Base-by-base conservation (phyloP, 2,329 filamentous ascomycete species). In the Aspergillus sp. region DNA sequence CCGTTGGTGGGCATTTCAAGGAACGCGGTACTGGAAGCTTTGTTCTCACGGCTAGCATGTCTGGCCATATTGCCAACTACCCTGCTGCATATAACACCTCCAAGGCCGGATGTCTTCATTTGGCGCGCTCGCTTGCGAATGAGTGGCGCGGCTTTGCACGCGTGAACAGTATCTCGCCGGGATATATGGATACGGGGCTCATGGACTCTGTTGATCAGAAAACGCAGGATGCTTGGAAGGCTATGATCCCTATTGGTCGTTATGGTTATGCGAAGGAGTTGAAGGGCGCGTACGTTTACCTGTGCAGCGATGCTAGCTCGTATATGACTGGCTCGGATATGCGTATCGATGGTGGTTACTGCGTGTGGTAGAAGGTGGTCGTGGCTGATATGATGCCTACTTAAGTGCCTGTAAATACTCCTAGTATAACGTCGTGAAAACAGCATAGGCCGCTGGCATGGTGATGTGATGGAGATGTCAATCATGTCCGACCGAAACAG, bases 1-100 rank as follows among this genome's bases (percentile, higher is more conserved):
- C 91, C 17, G 90, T 91, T n/a, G 93, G 92, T 33, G 83, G 87
- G 56, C 89, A 95, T 76, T 88, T 88, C 82, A 86, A 86, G 75
- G 77, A 87, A 75, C 82, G 83, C 60, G 84, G 84, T 66, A 86
- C 79, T 9, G 86, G 86, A 49, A 84, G 81, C 60, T 82, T 89
- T 71, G 79, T 89, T 74, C 85, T 88, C 72, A 89, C 86, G 40
- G 80, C 86, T 17, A 84, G 81, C 65, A 89, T 83, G 80, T 80
- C 77, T 6, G 81, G 81, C 14, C 80, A 82, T 66, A 82, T 82
- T 61, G 80, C 77, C 67, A 83, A 83, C 67, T 82, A 72, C 69
- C 80, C 86, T 70, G 85, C 83, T 24, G 80, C 78, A 15, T 86
- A 86, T 76, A 86, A 86, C 67, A 82, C 83, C 45, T 82, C 86